Percentiles rank a stretch among this genome's conserved stretches.
Conservation (phyloP, 345 rosid genomes). For the Hibiscus tridactylites region DNA sequence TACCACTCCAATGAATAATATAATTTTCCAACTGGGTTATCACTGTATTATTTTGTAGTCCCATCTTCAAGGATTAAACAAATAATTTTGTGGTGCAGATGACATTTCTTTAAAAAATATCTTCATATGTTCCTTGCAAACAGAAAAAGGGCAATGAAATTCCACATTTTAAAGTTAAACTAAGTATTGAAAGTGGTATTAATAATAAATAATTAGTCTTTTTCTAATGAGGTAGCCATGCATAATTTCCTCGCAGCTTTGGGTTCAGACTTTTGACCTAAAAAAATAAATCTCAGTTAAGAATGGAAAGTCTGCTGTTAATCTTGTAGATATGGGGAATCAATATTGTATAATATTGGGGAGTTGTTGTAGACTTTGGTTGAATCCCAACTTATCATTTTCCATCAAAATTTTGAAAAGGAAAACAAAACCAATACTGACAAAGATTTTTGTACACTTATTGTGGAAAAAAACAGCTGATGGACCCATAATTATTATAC, state of each 20-base stretch:
- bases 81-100: background rate
- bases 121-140: background rate
- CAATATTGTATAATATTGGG: background rate
- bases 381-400: background rate
- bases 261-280: background rate
- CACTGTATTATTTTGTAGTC: background rate
- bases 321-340: background rate
- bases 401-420: background rate
- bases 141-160: background rate
- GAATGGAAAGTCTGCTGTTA: background rate
- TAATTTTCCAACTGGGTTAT: background rate
- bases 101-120: background rate
- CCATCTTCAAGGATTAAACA: background rate
- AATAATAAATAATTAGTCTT: background rate
- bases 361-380: slow-evolving; percentile 9
- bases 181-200: background rate
- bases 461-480: background rate
- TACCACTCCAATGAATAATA: slow-evolving; percentile 24
- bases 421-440: background rate
- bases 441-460: background rate
- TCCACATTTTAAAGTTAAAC: background rate
- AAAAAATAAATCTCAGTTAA: background rate
- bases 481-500: background rate
- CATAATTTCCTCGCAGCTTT: background rate
- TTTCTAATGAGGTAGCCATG: background rate